Evolutionary conservation across 768 basidiomycete species (phyloP).

Genomic region (Tubosaeta brunneosetosa): DNA sequence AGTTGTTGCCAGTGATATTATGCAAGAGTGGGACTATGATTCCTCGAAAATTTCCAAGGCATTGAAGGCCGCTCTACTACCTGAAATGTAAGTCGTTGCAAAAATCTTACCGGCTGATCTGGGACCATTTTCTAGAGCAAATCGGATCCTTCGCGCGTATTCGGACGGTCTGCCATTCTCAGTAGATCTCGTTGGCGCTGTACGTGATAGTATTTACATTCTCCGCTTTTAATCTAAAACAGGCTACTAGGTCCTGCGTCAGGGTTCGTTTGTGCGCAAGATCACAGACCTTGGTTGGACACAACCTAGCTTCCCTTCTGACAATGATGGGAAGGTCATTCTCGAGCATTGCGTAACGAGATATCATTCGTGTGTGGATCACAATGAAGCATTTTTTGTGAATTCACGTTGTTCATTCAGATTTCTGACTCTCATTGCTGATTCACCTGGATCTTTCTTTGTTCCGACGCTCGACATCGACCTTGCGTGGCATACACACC

Average conservation of each 20-base stretch:
- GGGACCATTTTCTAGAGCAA: slow-evolving; percentile 20
- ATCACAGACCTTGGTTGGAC: slow-evolving; percentile 54
- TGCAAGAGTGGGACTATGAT: slow-evolving; percentile 10
- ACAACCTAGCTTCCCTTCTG: slow-evolving; percentile 34
- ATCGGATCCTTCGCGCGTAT: slow-evolving; percentile 44
- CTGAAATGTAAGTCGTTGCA: slow-evolving; percentile 17
- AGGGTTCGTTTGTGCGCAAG: slow-evolving; percentile 50
- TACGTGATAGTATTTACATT: slow-evolving; percentile 18
- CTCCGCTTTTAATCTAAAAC: not conserved
- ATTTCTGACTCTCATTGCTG: slow-evolving; percentile 51
- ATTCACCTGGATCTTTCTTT: slow-evolving; percentile 39
- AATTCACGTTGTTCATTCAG: slow-evolving; percentile 1
- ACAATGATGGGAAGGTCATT: slow-evolving; percentile 35
- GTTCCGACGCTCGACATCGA: slow-evolving; percentile 68
- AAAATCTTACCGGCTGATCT: not conserved
- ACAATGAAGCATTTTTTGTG: not conserved
- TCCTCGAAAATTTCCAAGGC: slow-evolving; percentile 2
- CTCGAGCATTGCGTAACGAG: slow-evolving; percentile 48
- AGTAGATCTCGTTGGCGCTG: slow-evolving; percentile 52
- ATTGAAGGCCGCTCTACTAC: slow-evolving; percentile 4
- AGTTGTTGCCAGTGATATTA: not conserved
- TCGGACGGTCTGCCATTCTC: slow-evolving; percentile 47
- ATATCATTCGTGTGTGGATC: slow-evolving; percentile 47
- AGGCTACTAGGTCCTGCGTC: slow-evolving; percentile 43
- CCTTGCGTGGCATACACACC: slow-evolving; percentile 70